Evolutionary conservation across 2,329 filamentous ascomycete species (phyloP).

Genomic region (Ophiosphaerella herpotricha): DNA sequence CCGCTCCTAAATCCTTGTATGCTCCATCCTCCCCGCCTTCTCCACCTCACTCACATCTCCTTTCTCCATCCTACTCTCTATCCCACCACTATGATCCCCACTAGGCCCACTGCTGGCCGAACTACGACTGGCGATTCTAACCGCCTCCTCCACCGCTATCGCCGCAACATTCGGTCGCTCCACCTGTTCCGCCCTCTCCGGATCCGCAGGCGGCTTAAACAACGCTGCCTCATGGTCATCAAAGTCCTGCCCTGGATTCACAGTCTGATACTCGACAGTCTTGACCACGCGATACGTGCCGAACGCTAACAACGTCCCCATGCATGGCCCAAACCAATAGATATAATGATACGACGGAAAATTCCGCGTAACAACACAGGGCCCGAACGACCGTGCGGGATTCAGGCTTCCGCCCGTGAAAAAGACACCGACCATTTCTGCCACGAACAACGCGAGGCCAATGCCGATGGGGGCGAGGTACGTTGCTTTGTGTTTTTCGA

Average conservation of each 20-base stretch:
- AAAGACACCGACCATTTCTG: conserved; percentile 54
- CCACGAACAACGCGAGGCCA: conserved; percentile 71
- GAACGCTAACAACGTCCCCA: conserved; percentile 45
- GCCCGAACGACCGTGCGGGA: conserved; percentile 49
- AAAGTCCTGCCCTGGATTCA: conserved; percentile 48
- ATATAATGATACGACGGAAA: conserved; percentile 51
- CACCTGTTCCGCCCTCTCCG: conserved; percentile 30
- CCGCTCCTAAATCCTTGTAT: not conserved
- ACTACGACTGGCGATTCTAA: conserved; percentile 15
- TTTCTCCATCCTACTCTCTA: not conserved
- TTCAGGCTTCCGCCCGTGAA: conserved; percentile 52
- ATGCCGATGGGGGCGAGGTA: conserved; percentile 74
- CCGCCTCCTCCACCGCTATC: conserved; percentile 28
- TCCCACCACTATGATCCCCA: not conserved
- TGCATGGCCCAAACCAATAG: conserved; percentile 48
- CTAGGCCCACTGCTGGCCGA: not conserved
- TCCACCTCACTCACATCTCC: not conserved
- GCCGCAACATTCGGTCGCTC: conserved; percentile 38
- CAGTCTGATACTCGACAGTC: conserved; percentile 48
- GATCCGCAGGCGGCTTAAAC: conserved; percentile 37
- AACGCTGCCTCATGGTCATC: conserved; percentile 43
- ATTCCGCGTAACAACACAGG: conserved; percentile 43
- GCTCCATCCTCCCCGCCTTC: not conserved
- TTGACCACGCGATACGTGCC: conserved; percentile 49
- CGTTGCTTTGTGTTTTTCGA: conserved; percentile 74